Evolutionary conservation across 164 flowering plant species (phyloP), one percentile per base, ranked within the genome.

Genomic region (Vitis rupestris): DNA sequence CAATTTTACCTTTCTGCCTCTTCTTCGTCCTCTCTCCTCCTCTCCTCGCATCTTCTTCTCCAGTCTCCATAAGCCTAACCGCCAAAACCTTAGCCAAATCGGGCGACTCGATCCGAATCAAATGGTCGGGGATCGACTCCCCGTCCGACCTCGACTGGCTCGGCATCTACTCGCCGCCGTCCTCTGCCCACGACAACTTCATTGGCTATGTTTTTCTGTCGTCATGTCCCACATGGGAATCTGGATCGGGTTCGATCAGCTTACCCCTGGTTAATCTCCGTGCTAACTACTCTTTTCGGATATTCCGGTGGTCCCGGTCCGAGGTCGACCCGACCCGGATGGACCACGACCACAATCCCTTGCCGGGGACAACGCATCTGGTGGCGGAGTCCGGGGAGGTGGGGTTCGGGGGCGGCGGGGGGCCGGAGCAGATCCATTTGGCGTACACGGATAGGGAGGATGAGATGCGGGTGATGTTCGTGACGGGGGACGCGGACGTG

Each of bases 391-490:
- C 93, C 12, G 88, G 76, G 53, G 66, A 62, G 63, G 56, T 92
- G 27, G 68, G 81, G 58, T 88, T 96, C 69, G 81, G 63, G 50
- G 13, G 31, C 5, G 82, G 78, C 3, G 74, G 63, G 3, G 91
- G 91, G 11, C 97, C 97, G 64, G 94, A 88, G 74, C 99, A 96
- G 86, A 80, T 93, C 50, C 99, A 92, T 60, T 68, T 93, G 80
- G 84, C 94, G 58, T 90, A 72, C 74, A 85, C 95, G 66, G 87
- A 75, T 16, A 13, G 54, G 49, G 88, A 72, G 8, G 85, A 83
- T 74, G 98, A 90, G 85, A 93, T 93, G 97, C 66, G 99, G 86
- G 98, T 90, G 47, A 82, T 90, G 90, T 96, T 93, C 69, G 71
- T 91, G 65, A 80, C 89, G 4, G 83, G 29, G 15, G 93, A 87